Evolutionary conservation across 1,284 basidiomycete species (phyloP).

Genomic region (Vanrija humicola): DNA sequence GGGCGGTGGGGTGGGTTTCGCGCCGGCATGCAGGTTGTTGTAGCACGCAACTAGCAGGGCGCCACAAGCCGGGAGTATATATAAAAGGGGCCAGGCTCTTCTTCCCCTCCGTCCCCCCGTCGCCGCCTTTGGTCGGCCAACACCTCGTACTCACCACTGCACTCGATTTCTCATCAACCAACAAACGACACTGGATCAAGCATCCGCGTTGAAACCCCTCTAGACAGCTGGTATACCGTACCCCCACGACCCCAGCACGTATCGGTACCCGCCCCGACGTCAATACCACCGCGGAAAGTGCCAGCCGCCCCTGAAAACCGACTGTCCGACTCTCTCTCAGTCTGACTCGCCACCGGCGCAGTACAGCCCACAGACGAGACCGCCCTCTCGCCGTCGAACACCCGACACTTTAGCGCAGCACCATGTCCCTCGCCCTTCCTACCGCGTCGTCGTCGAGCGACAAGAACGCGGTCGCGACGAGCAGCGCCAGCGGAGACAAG

Average conservation of each 20-base stretch:
- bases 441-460: neutral
- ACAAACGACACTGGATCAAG: neutral
- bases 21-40: neutral
- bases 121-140: no score
- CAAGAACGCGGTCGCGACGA: neutral
- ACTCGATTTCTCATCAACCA: neutral
- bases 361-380: neutral
- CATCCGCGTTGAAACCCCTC: neutral
- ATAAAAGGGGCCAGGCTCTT: neutral
- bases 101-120: neutral
- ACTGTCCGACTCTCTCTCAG: no score
- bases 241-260: neutral
- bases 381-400: neutral
- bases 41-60: no score
- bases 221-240: neutral
- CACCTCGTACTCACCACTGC: no score
- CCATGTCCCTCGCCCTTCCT: constrained; percentile 29
- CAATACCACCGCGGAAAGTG: neutral
- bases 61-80: constrained; percentile 7
- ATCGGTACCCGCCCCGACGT: no score
- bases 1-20: no score
- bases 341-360: neutral
- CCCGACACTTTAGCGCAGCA: neutral
- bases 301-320: no score
- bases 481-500: neutral